These are phyloP conservation scores for Scytalidium lignicola DNA, from an alignment of 2,329 filamentous ascomycete genomes.

Conservation along the genomic window DNA sequence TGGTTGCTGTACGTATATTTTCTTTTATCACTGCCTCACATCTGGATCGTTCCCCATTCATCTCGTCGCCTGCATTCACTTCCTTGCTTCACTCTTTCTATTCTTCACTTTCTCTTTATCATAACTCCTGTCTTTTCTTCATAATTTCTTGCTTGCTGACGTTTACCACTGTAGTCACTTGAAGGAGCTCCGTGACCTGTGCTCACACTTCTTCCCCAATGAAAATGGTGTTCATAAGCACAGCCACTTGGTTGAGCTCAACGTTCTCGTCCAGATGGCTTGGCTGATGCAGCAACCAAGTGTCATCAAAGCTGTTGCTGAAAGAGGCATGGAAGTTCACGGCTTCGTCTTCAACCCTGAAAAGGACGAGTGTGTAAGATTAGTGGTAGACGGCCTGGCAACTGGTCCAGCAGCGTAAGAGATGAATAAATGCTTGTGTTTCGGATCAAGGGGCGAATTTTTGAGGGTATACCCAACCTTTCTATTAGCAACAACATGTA, in stretches of 20 bases:
- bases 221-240: neutral
- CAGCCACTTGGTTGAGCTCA: slow-evolving; percentile 50
- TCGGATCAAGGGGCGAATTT: too few relatives aligned
- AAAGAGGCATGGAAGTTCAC: slow-evolving; percentile 55
- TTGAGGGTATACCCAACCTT: too few relatives aligned
- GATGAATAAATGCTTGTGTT: too few relatives aligned
- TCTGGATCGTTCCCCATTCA: too few relatives aligned
- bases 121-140: too few relatives aligned
- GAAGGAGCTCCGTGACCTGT: slow-evolving; percentile 15
- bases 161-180: slow-evolving; percentile 12
- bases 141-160: too few relatives aligned
- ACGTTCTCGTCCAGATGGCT: slow-evolving; percentile 53
- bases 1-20: slow-evolving; percentile 49
- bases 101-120: too few relatives aligned
- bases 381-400: neutral
- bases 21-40: slow-evolving; percentile 5
- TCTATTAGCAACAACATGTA: too few relatives aligned
- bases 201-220: slow-evolving; percentile 1
- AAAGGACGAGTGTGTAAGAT: slow-evolving; percentile 47
- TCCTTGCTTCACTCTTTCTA: too few relatives aligned
- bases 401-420: neutral
- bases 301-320: slow-evolving; percentile 54
- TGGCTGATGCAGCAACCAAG: slow-evolving; percentile 52
- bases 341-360: slow-evolving; percentile 58
- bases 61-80: too few relatives aligned